These are phyloP conservation scores for Immersiporthe knoxdaviesiana DNA, from an alignment of 2,329 filamentous ascomycete genomes.

Conservation along the genomic window DNA sequence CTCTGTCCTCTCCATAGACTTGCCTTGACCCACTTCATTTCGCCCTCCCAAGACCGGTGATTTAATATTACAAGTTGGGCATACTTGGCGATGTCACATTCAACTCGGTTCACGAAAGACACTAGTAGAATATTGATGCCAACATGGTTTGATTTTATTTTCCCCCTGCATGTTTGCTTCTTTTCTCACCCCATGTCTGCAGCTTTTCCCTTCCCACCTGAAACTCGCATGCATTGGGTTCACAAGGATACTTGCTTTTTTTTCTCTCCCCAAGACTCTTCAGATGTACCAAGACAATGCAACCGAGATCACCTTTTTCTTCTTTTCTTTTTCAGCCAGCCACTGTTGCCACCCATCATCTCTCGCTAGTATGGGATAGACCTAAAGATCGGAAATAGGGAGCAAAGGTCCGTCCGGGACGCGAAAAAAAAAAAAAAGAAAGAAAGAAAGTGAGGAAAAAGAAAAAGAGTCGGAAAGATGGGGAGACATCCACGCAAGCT, in stretches of 20 bases:
- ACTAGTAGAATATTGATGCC: not conserved
- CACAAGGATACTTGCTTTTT: not conserved
- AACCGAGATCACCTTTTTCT: too few species aligned
- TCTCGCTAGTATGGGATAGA: not conserved
- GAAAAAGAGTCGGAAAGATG: not conserved
- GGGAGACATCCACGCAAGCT: not conserved
- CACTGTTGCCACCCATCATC: not conserved
- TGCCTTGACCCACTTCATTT: too few species aligned
- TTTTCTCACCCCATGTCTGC: not conserved
- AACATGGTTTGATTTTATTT: not conserved
- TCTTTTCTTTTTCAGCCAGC: not conserved
- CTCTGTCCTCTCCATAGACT: not conserved
- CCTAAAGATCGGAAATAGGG: not conserved
- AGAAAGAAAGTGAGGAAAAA: not conserved
- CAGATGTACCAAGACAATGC: slow-evolving; percentile 1
- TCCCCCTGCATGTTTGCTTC: not conserved
- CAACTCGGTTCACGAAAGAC: not conserved
- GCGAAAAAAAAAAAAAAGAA: not conserved
- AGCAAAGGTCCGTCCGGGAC: not conserved
- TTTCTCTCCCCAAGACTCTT: not conserved
- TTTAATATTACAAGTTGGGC: not conserved
- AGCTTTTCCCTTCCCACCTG: not conserved
- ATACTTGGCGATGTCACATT: not conserved
- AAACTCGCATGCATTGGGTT: not conserved
- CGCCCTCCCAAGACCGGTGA: not conserved